These are phyloP conservation scores for Ogataea thermomethanolica DNA, from an alignment of 805 yeast species.

Conservation along the genomic window DNA sequence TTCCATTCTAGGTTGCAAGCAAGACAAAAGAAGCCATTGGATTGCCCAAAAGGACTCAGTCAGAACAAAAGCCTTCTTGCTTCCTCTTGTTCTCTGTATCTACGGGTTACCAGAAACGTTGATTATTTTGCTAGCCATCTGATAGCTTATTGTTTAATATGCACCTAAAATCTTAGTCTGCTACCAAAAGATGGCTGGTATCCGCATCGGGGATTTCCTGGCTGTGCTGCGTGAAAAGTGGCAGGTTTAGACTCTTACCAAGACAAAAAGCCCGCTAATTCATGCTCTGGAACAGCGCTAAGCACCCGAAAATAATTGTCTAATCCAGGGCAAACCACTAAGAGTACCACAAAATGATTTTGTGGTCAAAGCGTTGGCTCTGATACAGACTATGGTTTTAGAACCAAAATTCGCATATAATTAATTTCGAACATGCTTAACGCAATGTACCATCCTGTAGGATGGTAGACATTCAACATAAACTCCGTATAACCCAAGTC, in stretches of 20 bases:
- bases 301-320: background rate
- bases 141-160: conserved; percentile 3
- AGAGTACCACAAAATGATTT: no score
- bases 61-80: conserved; percentile 1
- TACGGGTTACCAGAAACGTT: conserved; percentile 1
- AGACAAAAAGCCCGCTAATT: background rate
- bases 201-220: conserved; percentile 7
- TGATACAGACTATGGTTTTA: no score
- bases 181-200: conserved; percentile 8
- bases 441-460: no score
- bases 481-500: no score
- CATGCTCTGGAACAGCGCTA: background rate
- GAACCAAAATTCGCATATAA: no score
- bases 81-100: background rate
- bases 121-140: conserved; percentile 6
- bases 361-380: no score
- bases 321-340: background rate
- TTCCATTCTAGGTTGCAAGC: no score
- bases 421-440: no score
- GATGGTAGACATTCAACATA: no score
- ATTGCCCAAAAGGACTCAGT: no score
- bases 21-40: no score
- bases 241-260: conserved; percentile 1
- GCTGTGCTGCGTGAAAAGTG: background rate
- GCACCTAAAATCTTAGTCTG: conserved; percentile 5